phyloP scores from a whole-genome alignment of 75 land plant species.

The Pinus tabuliformis region DNA sequence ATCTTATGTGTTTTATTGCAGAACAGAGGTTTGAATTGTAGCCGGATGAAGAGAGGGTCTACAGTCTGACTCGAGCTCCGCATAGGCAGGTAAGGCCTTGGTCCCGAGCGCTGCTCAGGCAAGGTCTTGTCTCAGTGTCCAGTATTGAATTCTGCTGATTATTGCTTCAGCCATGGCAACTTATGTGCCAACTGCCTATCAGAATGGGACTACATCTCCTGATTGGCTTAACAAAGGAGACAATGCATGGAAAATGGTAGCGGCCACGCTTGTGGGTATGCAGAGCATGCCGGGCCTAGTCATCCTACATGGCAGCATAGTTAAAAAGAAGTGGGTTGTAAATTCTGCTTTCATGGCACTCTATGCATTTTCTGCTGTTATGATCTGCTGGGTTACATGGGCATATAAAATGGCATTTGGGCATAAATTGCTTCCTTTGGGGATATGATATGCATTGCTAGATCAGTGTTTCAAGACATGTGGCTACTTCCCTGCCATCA shows the following conservation, averaged over 20 bases:
- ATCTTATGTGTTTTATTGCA: too few species aligned
- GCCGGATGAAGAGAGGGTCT: too few species aligned
- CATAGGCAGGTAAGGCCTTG: too few species aligned
- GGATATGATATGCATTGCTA: constrained; percentile 5
- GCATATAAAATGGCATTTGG: constrained; percentile 65
- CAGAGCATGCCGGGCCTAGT: constrained; percentile 65
- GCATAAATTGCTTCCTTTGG: constrained; percentile 49
- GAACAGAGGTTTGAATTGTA: too few species aligned
- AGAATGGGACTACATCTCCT: constrained; percentile 13
- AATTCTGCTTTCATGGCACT: constrained; percentile 68
- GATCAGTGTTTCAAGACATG: too few species aligned
- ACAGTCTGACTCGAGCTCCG: too few species aligned
- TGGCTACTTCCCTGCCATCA: too few species aligned
- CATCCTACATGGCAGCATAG: constrained; percentile 54
- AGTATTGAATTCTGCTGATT: too few species aligned
- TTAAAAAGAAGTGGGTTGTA: constrained; percentile 63
- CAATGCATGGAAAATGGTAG: constrained; percentile 60
- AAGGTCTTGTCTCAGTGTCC: too few species aligned
- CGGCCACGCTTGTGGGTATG: constrained; percentile 50
- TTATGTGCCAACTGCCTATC: neutral
- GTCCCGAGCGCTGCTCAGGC: too few species aligned
- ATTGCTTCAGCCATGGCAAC: neutral
- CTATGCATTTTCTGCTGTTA: constrained; percentile 61
- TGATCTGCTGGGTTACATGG: constrained; percentile 54
- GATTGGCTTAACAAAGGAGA: constrained; percentile 68